These are phyloP conservation scores for Murraya koenigii DNA, from an alignment of 345 rosid genomes.

Conservation along the genomic window DNA sequence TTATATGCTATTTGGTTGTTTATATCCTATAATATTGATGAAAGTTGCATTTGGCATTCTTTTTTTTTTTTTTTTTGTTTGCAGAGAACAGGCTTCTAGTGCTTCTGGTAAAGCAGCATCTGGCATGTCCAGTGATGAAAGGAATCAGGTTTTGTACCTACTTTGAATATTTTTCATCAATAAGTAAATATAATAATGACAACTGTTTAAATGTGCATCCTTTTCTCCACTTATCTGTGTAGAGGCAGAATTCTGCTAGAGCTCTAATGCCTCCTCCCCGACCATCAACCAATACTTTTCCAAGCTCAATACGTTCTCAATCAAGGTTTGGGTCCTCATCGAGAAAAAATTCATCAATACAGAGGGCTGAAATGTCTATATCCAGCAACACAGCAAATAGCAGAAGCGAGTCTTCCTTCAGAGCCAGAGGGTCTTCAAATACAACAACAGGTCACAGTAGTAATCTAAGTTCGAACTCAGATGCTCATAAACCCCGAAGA, in stretches of 20 bases:
- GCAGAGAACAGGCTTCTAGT: slow-evolving; percentile 96
- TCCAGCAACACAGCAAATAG: slow-evolving; percentile 57
- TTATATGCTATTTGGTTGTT: not conserved
- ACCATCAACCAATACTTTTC: slow-evolving; percentile 44
- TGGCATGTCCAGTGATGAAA: slow-evolving; percentile 96
- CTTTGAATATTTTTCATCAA: not conserved
- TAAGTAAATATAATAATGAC: not conserved
- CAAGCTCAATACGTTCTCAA: slow-evolving; percentile 31
- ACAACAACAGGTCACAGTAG: slow-evolving; percentile 75
- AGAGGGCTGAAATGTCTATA: slow-evolving; percentile 54
- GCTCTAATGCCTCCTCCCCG: slow-evolving; percentile 96
- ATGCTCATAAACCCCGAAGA: slow-evolving; percentile 86
- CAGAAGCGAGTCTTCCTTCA: slow-evolving; percentile 55
- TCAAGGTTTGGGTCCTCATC: slow-evolving; percentile 72
- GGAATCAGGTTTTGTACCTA: slow-evolving; percentile 69
- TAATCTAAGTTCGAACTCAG: slow-evolving; percentile 90
- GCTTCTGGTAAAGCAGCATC: slow-evolving; percentile 89
- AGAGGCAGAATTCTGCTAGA: slow-evolving; percentile 76
- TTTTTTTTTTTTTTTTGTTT: slow-evolving; percentile 7
- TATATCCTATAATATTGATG: not conserved
- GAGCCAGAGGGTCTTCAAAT: slow-evolving; percentile 41
- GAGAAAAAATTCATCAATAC: slow-evolving; percentile 46
- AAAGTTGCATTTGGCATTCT: slow-evolving; percentile 3
- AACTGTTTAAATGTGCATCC: not conserved
- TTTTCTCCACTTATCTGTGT: slow-evolving; percentile 19